Percentiles rank a stretch among this genome's conserved stretches.
These are phyloP conservation scores for Paraleonurus japonicus DNA, from an alignment of 257 asterid species.

Conservation along the genomic window DNA sequence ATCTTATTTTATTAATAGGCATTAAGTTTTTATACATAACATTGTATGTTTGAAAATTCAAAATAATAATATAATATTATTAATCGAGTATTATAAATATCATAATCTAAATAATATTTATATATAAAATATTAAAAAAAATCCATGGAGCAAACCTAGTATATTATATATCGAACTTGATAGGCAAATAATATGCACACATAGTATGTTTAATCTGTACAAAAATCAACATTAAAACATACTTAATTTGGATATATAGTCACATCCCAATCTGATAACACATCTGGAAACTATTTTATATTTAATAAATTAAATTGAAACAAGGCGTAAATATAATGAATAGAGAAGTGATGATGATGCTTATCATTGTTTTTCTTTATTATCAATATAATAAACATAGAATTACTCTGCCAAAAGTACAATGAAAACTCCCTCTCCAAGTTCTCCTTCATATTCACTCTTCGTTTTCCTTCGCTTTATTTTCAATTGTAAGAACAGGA, in stretches of 20 bases:
- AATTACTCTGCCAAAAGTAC: slow-evolving; percentile 15
- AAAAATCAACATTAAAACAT: not conserved
- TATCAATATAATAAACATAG: slow-evolving; percentile 23
- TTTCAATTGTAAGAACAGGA: too few species aligned
- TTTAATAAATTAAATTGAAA: not conserved
- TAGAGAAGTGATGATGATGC: slow-evolving; percentile 11
- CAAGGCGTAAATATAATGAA: not conserved
- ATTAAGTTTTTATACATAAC: too few species aligned
- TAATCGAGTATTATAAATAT: too few species aligned
- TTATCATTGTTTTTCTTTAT: slow-evolving; percentile 23
- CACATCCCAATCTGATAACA: not conserved
- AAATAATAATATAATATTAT: too few species aligned
- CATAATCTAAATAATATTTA: too few species aligned
- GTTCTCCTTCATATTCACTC: not conserved
- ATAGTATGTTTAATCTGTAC: not conserved
- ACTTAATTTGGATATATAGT: not conserved
- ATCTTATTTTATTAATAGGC: too few species aligned
- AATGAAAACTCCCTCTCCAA: not conserved
- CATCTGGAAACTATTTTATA: not conserved
- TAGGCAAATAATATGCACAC: too few species aligned
- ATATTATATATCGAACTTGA: too few species aligned
- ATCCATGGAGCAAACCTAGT: too few species aligned
- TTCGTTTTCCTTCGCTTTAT: too few species aligned
- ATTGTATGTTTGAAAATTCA: too few species aligned
- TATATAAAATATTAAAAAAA: too few species aligned